Evolutionary conservation across 1,284 basidiomycete species (phyloP).

Genomic region (Cryptococcus amylolentus): DNA sequence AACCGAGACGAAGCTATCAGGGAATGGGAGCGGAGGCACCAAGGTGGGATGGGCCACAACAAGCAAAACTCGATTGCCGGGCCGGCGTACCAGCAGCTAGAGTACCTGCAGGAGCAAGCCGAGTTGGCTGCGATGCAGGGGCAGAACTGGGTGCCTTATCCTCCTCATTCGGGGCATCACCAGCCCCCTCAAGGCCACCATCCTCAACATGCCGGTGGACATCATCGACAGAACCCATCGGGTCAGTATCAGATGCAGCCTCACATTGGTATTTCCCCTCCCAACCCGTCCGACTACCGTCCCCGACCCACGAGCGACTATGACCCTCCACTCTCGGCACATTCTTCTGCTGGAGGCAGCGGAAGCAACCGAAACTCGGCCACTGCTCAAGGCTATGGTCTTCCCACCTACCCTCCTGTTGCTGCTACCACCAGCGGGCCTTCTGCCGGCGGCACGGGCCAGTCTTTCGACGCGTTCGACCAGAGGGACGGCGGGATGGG

Average conservation of each 20-base stretch:
- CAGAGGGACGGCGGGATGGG: constrained; percentile 23
- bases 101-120: constrained; percentile 86
- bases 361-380: no score
- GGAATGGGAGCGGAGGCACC: constrained; percentile 74
- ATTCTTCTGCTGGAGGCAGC: constrained; percentile 3
- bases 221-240: constrained; percentile 24
- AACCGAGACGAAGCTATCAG: constrained; percentile 84
- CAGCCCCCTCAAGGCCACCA: constrained; percentile 5
- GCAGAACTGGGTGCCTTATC: constrained; percentile 39
- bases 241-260: constrained; percentile 43
- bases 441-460: constrained; percentile 8
- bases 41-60: constrained; percentile 25
- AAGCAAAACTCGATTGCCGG: constrained; percentile 38
- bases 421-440: constrained; percentile 33
- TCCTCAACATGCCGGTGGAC: not conserved
- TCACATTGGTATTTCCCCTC: constrained; percentile 32
- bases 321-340: constrained; percentile 23
- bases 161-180: constrained; percentile 10
- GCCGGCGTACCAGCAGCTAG: constrained; percentile 78
- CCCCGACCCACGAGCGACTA: constrained; percentile 32
- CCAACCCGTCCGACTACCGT: constrained; percentile 17
- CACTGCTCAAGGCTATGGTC: constrained; percentile 16
- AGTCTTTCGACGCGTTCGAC: constrained; percentile 43
- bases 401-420: constrained; percentile 47
- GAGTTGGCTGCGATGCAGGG: constrained; percentile 62